A percentile compares a stretch with the other conserved stretches of the same genome.
These are phyloP conservation scores for Marasmius sp. DNA, from an alignment of 1,284 basidiomycete species.

Conservation along the genomic window DNA sequence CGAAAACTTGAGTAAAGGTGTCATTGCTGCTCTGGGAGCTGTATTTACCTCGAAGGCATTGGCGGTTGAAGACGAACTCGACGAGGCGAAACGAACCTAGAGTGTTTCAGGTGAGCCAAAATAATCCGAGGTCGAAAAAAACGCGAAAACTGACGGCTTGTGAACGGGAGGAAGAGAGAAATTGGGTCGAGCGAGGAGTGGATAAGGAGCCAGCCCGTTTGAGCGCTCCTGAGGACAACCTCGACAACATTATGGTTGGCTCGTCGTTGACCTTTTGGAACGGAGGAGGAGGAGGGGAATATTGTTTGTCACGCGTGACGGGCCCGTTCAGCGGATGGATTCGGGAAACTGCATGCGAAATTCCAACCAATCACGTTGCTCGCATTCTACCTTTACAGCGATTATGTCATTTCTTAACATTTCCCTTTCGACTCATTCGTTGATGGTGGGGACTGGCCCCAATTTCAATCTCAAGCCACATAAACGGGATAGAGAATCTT, in stretches of 20 bases:
- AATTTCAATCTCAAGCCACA: background rate
- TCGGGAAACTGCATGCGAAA: background rate
- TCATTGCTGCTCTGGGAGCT: conserved; percentile 2
- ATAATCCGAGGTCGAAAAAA: background rate
- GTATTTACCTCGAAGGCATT: conserved; percentile 59
- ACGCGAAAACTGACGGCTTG: conserved; percentile 39
- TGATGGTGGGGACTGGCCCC: background rate
- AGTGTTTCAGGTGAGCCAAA: conserved; percentile 15
- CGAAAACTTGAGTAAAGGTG: conserved; percentile 1
- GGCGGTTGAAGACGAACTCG: conserved; percentile 49
- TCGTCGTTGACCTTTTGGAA: conserved; percentile 22
- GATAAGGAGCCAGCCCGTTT: conserved; percentile 48
- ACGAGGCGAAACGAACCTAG: conserved; percentile 71
- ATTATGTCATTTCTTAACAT: background rate
- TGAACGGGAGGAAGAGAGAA: conserved; percentile 40
- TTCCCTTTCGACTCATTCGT: background rate
- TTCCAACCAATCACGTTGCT: conserved; percentile 4
- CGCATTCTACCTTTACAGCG: background rate
- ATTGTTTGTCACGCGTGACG: background rate
- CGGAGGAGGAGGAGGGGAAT: conserved; percentile 31
- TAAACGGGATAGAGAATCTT: background rate
- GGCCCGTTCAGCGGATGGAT: background rate
- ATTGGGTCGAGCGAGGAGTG: conserved; percentile 38
- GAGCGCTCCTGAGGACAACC: conserved; percentile 69
- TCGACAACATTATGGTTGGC: conserved; percentile 70